Conservation (phyloP, 1,284 basidiomycete species). For the Sparassis latifolia region DNA sequence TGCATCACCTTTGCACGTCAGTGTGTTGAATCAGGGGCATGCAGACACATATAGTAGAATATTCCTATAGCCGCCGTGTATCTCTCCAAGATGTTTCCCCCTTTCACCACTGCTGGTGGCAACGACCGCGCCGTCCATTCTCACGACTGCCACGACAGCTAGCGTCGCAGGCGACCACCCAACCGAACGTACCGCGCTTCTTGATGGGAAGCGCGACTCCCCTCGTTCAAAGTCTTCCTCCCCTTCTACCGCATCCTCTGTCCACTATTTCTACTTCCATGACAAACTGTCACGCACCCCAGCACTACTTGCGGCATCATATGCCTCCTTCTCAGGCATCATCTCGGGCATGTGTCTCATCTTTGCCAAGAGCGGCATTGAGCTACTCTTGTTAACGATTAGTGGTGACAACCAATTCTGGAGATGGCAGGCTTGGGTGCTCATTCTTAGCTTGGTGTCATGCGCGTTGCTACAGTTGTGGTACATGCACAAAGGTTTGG, state of each 20-base stretch:
- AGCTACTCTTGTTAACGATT: slow-evolving; percentile 80
- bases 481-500: slow-evolving; percentile 89
- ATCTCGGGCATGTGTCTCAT: slow-evolving; percentile 90
- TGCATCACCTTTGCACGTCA: neutral
- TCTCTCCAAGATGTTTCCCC: slow-evolving; percentile 23
- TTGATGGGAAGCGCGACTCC: slow-evolving; percentile 39
- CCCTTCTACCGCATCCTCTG: slow-evolving; percentile 22
- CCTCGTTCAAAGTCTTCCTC: slow-evolving; percentile 17
- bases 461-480: slow-evolving; percentile 81
- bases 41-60: slow-evolving; percentile 56
- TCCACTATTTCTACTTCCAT: slow-evolving; percentile 19
- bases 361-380: slow-evolving; percentile 92
- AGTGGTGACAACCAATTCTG: slow-evolving; percentile 84
- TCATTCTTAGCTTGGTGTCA: slow-evolving; percentile 62
- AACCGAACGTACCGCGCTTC: slow-evolving; percentile 55
- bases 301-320: slow-evolving; percentile 77
- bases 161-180: slow-evolving; percentile 25
- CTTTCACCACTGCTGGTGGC: slow-evolving; percentile 27
- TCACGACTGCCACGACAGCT: slow-evolving; percentile 26
- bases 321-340: slow-evolving; percentile 88
- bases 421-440: slow-evolving; percentile 76
- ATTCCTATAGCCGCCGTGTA: slow-evolving; percentile 30
- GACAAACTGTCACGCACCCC: slow-evolving; percentile 38
- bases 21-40: slow-evolving; percentile 6
- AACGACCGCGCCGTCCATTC: slow-evolving; percentile 22